Base-by-base conservation (phyloP, 2,329 filamentous ascomycete genomes). In the Colletotrichum tropicale region DNA sequence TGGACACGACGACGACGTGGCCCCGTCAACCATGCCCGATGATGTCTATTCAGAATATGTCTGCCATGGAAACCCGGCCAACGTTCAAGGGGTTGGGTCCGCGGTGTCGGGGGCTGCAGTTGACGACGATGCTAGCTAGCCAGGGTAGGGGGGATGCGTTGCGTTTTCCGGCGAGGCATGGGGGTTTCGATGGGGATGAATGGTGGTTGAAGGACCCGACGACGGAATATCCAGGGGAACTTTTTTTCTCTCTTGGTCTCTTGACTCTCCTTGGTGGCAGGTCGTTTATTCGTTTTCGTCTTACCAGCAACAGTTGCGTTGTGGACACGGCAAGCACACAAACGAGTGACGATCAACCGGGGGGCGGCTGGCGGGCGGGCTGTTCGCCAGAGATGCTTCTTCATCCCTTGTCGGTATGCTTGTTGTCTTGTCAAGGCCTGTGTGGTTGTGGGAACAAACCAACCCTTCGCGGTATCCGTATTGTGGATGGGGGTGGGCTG, bases 371-470 rank as follows among this genome's bases (percentile, higher is more conserved):
- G 34, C 21, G 0, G 21, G 36, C 28, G 58, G 9, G 4, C 30
- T 26, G 55, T 36, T 9, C 38, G 34, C 21, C 32, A 34, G 65
- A n/a, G 48, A 24, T 52, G n/a, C 43, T 52, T 21, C 43, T 21
- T 52, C 10, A 52, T 52, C 43, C 36, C 62, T 24, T 67, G 65
- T 70, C 26, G 2, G 56, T 28, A 21, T 24, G 48, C 26, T 34
- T 16, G 66, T 70, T 56, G 58, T 72, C 60, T 72, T 66, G 62
- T 66, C 67, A 58, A 64, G 32, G 71, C 28, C 38, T 55, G 72
- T 66, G 28, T 71, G 72, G 72, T 71, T 66, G 68, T 24, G 61
- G 36, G 32, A 58, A 61, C 56, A n/a, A 52, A 52, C 43, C 43
- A 52, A 52, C 43, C 43, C n/a, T 52, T 52, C n/a, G 43, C 43